A percentile compares a stretch with the other conserved stretches of the same genome.
Conservation (phyloP, 1,284 basidiomycete species). For the Rhodotorula mucilaginosa region DNA sequence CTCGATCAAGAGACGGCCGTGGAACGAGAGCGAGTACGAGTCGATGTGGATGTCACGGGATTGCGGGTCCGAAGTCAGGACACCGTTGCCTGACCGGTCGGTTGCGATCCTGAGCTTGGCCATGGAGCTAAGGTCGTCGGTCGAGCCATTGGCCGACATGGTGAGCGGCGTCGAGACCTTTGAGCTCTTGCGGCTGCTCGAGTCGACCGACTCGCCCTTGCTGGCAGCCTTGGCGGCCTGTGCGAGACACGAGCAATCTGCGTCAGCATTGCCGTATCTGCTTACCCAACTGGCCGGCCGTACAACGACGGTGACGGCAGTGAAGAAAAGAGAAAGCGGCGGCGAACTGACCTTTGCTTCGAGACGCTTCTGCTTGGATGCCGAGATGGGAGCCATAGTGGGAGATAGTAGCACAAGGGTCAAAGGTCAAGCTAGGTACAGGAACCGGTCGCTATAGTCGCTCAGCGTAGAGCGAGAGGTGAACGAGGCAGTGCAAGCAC, state of each 20-base stretch:
- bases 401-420: not conserved
- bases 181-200: slow-evolving; percentile 57
- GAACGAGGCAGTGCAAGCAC: too few species aligned
- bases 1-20: slow-evolving; percentile 90
- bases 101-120: slow-evolving; percentile 81
- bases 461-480: not conserved
- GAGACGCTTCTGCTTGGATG: slow-evolving; percentile 43
- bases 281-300: not conserved
- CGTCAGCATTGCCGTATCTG: not conserved
- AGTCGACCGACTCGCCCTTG: slow-evolving; percentile 51
- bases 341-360: slow-evolving; percentile 39
- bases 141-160: slow-evolving; percentile 52
- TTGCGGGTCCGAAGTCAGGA: slow-evolving; percentile 87
- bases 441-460: too few species aligned
- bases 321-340: not conserved
- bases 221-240: slow-evolving; percentile 72
- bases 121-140: slow-evolving; percentile 61
- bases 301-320: not conserved
- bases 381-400: slow-evolving; percentile 27
- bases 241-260: too few species aligned
- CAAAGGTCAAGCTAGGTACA: too few species aligned
- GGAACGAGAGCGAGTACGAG: slow-evolving; percentile 92
- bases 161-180: slow-evolving; percentile 72
- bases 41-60: slow-evolving; percentile 97
- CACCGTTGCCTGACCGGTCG: slow-evolving; percentile 85